phyloP scores from a whole-genome alignment of 2,329 filamentous ascomycete genomes.

The Emmonsiellopsis sp. region DNA sequence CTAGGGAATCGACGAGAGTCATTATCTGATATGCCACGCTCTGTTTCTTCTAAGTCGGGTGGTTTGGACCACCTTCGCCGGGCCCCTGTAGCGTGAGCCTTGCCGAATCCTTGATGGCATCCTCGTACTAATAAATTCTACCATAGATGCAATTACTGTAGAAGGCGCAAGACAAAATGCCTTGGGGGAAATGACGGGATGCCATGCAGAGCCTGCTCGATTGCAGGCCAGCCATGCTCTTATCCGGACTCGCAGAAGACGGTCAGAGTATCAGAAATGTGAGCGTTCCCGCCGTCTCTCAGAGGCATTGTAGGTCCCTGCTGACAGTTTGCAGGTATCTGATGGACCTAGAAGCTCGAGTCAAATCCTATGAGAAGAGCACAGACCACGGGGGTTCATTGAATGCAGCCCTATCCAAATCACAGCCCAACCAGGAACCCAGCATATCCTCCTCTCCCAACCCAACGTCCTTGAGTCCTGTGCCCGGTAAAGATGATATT shows the following conservation, averaged over 20 bases:
- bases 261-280: conserved; percentile 13
- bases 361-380: conserved; percentile 11
- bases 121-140: background rate
- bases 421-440: background rate
- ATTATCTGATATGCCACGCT: background rate
- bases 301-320: background rate
- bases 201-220: conserved; percentile 13
- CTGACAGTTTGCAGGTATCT: conserved; percentile 12
- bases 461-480: background rate
- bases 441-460: background rate
- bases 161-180: conserved; percentile 16
- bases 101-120: background rate
- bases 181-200: conserved; percentile 6
- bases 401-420: background rate
- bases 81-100: background rate
- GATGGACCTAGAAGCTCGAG: conserved; percentile 10
- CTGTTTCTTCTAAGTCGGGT: background rate
- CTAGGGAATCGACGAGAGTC: too few relatives aligned
- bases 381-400: background rate
- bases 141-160: conserved; percentile 15
- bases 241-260: conserved; percentile 14
- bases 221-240: conserved; percentile 9
- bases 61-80: background rate
- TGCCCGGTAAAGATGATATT: background rate
- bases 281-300: background rate